A percentile compares a stretch with the other conserved stretches of the same genome.
These are phyloP conservation scores for Ophiostoma pallidulum DNA, from an alignment of 2,329 filamentous ascomycete species.

Conservation along the genomic window DNA sequence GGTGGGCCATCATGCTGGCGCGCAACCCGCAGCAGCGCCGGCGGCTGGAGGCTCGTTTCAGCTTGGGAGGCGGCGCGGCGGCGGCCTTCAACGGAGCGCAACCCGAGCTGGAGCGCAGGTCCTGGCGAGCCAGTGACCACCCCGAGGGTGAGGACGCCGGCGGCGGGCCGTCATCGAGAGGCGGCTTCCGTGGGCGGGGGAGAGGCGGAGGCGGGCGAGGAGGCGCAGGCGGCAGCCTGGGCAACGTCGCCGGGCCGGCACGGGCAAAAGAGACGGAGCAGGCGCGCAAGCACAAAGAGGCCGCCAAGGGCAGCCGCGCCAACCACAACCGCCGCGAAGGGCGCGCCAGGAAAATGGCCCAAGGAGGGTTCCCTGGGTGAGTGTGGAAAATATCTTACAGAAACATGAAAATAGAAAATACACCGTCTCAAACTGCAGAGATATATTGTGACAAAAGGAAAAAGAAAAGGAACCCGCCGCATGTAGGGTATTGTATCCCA, in stretches of 20 bases:
- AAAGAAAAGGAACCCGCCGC: not conserved
- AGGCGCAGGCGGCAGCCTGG: constrained; percentile 37
- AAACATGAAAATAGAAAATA: not conserved
- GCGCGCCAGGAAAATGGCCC: constrained; percentile 55
- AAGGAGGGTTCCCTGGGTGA: constrained; percentile 34
- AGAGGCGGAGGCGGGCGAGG: constrained; percentile 37
- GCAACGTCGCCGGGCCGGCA: constrained; percentile 54
- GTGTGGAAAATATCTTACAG: not conserved
- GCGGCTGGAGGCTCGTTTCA: constrained; percentile 61
- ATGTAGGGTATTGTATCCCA: not conserved
- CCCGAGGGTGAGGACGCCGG: constrained; percentile 48
- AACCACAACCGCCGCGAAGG: constrained; percentile 80
- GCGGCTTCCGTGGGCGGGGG: too few species aligned
- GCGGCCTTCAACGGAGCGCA: constrained; percentile 60
- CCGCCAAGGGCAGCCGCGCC: constrained; percentile 68
- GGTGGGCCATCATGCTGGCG: constrained; percentile 80
- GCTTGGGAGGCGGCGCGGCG: constrained; percentile 51
- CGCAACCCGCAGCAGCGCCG: constrained; percentile 61
- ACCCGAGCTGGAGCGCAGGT: constrained; percentile 51
- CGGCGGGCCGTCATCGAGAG: constrained; percentile 24
- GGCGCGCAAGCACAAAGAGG: constrained; percentile 68
- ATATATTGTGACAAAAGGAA: not conserved
- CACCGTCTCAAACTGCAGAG: not conserved
- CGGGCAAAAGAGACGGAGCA: constrained; percentile 63
- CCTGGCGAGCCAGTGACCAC: constrained; percentile 49